Evolutionary conservation across 495 filamentous ascomycete species (phyloP).

Genomic region (Penicillium simplicissimum): DNA sequence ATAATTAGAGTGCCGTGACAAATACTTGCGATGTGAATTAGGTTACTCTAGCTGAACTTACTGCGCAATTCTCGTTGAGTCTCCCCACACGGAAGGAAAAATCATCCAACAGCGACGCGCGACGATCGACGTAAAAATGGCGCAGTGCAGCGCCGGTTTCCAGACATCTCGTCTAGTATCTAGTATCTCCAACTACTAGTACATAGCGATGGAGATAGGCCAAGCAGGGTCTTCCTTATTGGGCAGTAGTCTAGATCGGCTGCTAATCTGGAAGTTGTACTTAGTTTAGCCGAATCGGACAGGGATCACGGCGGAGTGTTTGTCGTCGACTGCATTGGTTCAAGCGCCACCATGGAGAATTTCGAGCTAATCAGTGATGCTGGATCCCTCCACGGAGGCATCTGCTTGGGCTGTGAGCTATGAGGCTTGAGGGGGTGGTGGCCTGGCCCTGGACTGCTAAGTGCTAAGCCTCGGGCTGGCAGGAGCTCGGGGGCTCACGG

Average conservation of each 20-base stretch:
- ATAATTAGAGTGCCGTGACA: neutral
- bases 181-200: too few species aligned
- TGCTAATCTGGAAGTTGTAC: too few species aligned
- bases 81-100: neutral
- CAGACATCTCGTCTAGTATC: too few species aligned
- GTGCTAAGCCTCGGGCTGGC: too few species aligned
- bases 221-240: too few species aligned
- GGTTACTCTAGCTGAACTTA: neutral
- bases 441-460: neutral
- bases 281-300: neutral
- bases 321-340: conserved; percentile 1
- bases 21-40: neutral
- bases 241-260: too few species aligned
- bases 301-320: neutral
- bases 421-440: neutral
- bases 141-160: neutral
- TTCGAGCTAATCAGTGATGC: neutral
- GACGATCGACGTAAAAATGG: neutral
- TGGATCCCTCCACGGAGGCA: neutral
- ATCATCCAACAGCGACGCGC: neutral
- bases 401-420: neutral
- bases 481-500: neutral
- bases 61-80: neutral
- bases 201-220: too few species aligned
- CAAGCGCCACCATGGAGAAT: neutral